These are phyloP conservation scores for Meyerozyma carpophila DNA, from an alignment of 1,139 yeast species.

Conservation along the genomic window DNA sequence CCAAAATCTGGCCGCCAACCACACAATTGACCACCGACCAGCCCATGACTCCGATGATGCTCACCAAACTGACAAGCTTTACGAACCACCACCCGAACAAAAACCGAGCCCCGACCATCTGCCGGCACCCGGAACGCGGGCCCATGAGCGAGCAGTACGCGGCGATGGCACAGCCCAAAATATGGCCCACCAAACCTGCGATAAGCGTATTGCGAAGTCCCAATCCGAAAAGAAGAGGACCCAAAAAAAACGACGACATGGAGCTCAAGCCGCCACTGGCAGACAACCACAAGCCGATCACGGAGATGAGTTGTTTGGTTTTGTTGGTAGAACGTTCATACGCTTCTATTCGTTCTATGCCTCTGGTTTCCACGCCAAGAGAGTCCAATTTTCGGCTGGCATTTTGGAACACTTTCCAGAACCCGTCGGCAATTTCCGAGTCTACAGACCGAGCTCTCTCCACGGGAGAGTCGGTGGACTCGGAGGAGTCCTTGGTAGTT, in stretches of 20 bases:
- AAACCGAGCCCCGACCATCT: slow-evolving; percentile 77
- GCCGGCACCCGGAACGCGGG: slow-evolving; percentile 81
- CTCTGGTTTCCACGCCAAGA: slow-evolving; percentile 68
- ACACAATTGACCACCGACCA: slow-evolving; percentile 85
- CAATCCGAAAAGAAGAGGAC: slow-evolving; percentile 63
- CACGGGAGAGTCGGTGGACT: neutral
- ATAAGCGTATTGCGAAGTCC: slow-evolving; percentile 59
- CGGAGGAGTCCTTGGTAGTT: neutral
- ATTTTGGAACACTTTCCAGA: neutral
- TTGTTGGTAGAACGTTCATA: slow-evolving; percentile 56
- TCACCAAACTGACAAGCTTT: slow-evolving; percentile 61
- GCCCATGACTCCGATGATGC: slow-evolving; percentile 73
- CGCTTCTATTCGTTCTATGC: slow-evolving; percentile 73
- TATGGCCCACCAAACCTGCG: slow-evolving; percentile 56
- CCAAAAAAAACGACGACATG: slow-evolving; percentile 74
- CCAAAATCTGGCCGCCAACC: slow-evolving; percentile 77
- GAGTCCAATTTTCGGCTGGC: slow-evolving; percentile 24
- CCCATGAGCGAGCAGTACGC: slow-evolving; percentile 84
- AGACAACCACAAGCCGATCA: slow-evolving; percentile 74
- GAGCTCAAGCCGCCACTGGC: slow-evolving; percentile 84
- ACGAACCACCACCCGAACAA: slow-evolving; percentile 83
- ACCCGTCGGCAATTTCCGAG: neutral
- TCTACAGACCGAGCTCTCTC: neutral
- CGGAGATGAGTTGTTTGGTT: slow-evolving; percentile 47
- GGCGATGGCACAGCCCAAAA: slow-evolving; percentile 68